phyloP scores from a whole-genome alignment of 73 alveolate genomes.

The Paramecium primaurelia region DNA sequence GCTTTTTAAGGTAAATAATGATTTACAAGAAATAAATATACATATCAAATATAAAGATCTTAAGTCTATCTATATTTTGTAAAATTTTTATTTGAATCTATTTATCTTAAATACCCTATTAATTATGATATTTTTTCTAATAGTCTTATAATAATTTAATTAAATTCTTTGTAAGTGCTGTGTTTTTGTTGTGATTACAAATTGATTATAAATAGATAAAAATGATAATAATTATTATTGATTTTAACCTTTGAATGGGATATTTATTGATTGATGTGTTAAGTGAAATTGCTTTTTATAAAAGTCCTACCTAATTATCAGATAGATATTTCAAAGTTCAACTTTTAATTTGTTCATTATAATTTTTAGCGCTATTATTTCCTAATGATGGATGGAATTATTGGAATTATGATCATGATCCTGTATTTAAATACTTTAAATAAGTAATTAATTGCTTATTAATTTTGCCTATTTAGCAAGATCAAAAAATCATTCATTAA shows the following conservation, averaged over 20 bases:
- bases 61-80: no score
- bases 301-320: background rate
- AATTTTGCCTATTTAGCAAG: background rate
- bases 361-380: background rate
- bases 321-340: background rate
- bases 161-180: background rate
- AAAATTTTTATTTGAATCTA: no score
- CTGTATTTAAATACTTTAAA: background rate
- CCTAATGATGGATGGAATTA: conserved; percentile 7
- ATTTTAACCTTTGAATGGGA: background rate
- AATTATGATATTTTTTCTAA: background rate
- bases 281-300: background rate
- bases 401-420: background rate
- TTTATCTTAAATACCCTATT: no score
- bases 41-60: background rate
- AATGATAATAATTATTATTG: background rate
- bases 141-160: background rate
- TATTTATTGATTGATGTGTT: background rate
- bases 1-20: background rate
- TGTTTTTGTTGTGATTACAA: background rate
- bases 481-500: background rate
- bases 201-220: background rate
- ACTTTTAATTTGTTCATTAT: background rate
- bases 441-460: background rate
- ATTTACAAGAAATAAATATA: background rate